Evolutionary conservation across 768 basidiomycete genomes (phyloP).

Genomic region (Agrocybe pediades): DNA sequence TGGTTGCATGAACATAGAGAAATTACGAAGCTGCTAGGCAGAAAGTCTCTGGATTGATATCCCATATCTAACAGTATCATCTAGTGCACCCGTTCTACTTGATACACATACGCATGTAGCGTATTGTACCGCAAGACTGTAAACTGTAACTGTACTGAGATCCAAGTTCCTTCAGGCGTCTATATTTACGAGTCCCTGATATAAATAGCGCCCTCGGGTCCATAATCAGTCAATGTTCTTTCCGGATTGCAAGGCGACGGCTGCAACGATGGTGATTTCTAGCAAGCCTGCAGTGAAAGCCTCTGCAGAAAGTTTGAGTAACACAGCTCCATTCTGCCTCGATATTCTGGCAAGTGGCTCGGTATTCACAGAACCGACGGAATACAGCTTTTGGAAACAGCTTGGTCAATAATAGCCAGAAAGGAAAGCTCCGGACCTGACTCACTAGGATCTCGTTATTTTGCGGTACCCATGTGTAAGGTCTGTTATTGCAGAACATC

Average conservation of each 20-base stretch:
- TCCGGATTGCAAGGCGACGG: slow-evolving; percentile 5
- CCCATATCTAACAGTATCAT: no score
- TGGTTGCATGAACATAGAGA: slow-evolving; percentile 87
- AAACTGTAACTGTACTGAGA: no score
- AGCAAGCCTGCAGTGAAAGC: slow-evolving; percentile 7
- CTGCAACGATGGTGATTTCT: slow-evolving; percentile 7
- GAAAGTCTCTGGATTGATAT: slow-evolving; percentile 65
- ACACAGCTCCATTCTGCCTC: slow-evolving; percentile 1
- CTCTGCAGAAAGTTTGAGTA: slow-evolving; percentile 6
- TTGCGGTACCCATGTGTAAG: slow-evolving; percentile 2
- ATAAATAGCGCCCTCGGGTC: no score
- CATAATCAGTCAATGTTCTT: slow-evolving; percentile 5
- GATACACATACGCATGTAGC: not conserved
- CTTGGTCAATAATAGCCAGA: not conserved
- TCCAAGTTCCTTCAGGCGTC: not conserved
- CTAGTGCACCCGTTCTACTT: not conserved
- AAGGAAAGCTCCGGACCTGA: not conserved
- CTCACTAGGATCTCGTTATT: slow-evolving; percentile 3
- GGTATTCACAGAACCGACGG: not conserved
- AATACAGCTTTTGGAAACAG: not conserved
- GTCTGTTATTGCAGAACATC: not conserved
- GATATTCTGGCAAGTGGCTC: slow-evolving; percentile 2
- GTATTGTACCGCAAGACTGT: not conserved
- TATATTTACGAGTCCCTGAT: not conserved
- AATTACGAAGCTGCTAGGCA: slow-evolving; percentile 71